A percentile compares a stretch with the other conserved stretches of the same genome.
Evolutionary conservation across 2,329 filamentous ascomycete genomes (phyloP).

Genomic region (Byssochlamys sp.): DNA sequence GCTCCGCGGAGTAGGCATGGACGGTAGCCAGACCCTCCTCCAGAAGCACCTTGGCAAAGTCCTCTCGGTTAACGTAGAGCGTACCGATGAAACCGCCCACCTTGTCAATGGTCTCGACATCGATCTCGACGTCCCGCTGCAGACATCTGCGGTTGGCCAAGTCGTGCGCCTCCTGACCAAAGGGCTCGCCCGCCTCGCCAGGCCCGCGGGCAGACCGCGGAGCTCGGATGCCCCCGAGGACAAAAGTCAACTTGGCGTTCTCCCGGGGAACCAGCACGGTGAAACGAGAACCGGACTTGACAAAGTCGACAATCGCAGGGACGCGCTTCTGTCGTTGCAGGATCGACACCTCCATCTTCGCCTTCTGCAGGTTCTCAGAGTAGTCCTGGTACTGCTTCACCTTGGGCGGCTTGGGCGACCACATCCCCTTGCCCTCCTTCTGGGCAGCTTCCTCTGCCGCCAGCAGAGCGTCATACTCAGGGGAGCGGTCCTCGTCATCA

Average conservation of each 20-base stretch:
- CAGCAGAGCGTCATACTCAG: conserved; percentile 67
- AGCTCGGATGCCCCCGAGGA: conserved; percentile 83
- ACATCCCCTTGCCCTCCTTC: conserved; percentile 84
- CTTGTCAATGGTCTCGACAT: conserved; percentile 91
- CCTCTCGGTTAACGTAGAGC: conserved; percentile 87
- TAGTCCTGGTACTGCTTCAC: conserved; percentile 76
- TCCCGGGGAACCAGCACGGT: conserved; percentile 85
- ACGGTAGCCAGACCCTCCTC: conserved; percentile 91
- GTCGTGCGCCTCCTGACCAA: conserved; percentile 87
- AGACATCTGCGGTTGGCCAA: conserved; percentile 79
- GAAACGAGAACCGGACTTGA: conserved; percentile 93
- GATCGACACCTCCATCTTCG: conserved; percentile 81
- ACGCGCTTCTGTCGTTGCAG: conserved; percentile 86
- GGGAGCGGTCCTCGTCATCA: conserved; percentile 85
- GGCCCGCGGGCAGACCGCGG: conserved; percentile 75
- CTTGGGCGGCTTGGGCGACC: conserved; percentile 80
- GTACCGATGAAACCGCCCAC: conserved; percentile 94
- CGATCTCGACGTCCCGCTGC: conserved; percentile 92
- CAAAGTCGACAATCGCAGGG: conserved; percentile 88
- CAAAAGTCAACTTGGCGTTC: conserved; percentile 86
- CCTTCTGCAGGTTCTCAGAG: conserved; percentile 86
- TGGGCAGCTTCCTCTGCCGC: conserved; percentile 53
- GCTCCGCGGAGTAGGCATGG: conserved; percentile 90
- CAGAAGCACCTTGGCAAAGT: conserved; percentile 82
- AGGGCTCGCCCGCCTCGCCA: conserved; percentile 77